Conservation (phyloP, 2,329 filamentous ascomycete species). For the Venturiaceae sp. region DNA sequence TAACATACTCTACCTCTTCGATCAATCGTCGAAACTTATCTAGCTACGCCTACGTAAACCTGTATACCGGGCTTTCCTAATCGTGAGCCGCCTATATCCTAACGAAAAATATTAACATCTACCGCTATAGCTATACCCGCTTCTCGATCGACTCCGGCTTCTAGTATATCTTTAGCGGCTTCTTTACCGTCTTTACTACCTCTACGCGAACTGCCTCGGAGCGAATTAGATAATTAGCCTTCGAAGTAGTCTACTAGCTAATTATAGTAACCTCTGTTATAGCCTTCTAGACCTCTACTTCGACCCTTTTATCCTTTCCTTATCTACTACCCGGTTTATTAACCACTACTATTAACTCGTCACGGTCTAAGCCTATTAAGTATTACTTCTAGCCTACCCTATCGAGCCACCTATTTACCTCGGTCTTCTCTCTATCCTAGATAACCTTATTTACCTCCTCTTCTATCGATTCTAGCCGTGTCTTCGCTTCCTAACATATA, state of each 20-base stretch:
- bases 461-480: neutral
- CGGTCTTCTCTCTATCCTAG: neutral
- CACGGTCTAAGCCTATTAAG: slow-evolving; percentile 12
- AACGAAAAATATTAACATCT: neutral
- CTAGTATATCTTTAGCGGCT: neutral
- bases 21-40: slow-evolving; percentile 11
- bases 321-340: slow-evolving; percentile 9
- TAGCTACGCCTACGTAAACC: slow-evolving; percentile 11
- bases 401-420: slow-evolving; percentile 12
- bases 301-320: neutral
- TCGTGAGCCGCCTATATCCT: slow-evolving; percentile 7
- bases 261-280: neutral
- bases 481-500: neutral
- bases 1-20: slow-evolving; percentile 5
- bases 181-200: slow-evolving; percentile 13
- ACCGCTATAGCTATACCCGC: neutral
- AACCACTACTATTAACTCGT: slow-evolving; percentile 11
- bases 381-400: slow-evolving; percentile 12
- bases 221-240: slow-evolving; percentile 12
- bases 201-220: slow-evolving; percentile 14
- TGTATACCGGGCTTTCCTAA: slow-evolving; percentile 13
- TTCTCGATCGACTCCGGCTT: neutral
- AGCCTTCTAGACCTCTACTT: neutral
- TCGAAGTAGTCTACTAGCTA: slow-evolving; percentile 8
- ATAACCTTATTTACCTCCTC: neutral